Percentiles rank a stretch among this genome's conserved stretches.
Conservation (phyloP, 2,329 filamentous ascomycete genomes). For the Apiospora arundinis region DNA sequence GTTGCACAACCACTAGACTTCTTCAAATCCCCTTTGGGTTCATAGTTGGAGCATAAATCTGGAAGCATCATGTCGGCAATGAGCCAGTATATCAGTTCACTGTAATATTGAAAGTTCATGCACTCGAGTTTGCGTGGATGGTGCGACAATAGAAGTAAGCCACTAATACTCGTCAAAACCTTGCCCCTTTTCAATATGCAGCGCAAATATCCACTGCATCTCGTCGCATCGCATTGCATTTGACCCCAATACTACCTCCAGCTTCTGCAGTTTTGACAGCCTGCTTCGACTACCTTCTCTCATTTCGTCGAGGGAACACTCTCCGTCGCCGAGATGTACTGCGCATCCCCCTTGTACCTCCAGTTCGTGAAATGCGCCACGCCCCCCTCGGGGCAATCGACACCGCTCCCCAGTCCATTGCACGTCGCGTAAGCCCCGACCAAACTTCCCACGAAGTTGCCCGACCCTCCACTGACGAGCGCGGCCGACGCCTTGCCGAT, state of each 20-base stretch:
- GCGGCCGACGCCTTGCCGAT: slow-evolving; percentile 38
- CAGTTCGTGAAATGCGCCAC: slow-evolving; percentile 39
- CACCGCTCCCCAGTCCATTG: slow-evolving; percentile 39
- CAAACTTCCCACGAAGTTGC: slow-evolving; percentile 42
- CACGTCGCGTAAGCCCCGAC: slow-evolving; percentile 45
- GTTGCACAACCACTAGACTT: background rate
- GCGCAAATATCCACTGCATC: too few relatives aligned
- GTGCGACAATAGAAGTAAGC: too few relatives aligned
- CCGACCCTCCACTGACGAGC: slow-evolving; percentile 41
- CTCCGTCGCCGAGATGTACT: slow-evolving; percentile 35
- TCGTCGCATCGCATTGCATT: background rate
- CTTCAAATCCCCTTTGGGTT: background rate
- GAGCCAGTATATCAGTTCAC: too few relatives aligned
- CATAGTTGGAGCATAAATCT: background rate
- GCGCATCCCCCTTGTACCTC: slow-evolving; percentile 34
- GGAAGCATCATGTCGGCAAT: too few relatives aligned
- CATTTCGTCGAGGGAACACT: slow-evolving; percentile 22
- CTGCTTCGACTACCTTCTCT: background rate
- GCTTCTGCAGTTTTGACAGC: background rate
- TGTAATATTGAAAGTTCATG: too few relatives aligned
- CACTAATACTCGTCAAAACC: too few relatives aligned
- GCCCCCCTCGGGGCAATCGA: slow-evolving; percentile 36
- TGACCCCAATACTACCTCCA: background rate
- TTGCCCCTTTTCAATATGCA: too few relatives aligned
- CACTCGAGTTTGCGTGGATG: too few relatives aligned